Evolutionary conservation across 441 rosid genomes (phyloP).

Genomic region (Euphorbia schlechtendalii): DNA sequence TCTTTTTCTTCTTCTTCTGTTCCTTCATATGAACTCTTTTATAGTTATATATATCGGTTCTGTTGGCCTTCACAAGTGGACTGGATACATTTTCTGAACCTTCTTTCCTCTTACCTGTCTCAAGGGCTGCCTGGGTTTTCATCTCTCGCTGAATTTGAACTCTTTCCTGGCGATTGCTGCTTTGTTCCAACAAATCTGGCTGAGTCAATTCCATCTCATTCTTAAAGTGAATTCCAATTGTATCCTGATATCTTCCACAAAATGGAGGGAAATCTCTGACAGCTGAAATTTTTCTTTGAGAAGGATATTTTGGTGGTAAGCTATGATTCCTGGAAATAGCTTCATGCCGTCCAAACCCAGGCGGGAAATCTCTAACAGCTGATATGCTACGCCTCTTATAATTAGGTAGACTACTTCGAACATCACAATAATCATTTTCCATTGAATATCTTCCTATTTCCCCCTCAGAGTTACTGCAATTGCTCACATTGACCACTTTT

Average conservation of each 20-base stretch:
- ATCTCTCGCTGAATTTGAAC: conserved; percentile 14
- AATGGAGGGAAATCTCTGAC: conserved; percentile 36
- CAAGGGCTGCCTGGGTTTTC: conserved; percentile 6
- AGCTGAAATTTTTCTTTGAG: conserved; percentile 32
- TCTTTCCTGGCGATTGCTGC: conserved; percentile 8
- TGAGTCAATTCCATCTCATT: conserved; percentile 10
- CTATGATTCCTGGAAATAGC: conserved; percentile 12
- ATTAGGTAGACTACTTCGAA: conserved; percentile 14
- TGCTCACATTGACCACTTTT: conserved; percentile 25
- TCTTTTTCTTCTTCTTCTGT: conserved; percentile 8
- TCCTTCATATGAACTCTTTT: conserved; percentile 13
- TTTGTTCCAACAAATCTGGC: conserved; percentile 9
- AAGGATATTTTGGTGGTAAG: conserved; percentile 26
- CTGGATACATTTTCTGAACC: conserved; percentile 23
- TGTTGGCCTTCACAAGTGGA: conserved; percentile 17
- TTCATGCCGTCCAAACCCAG: conserved; percentile 40
- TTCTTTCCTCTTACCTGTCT: conserved; percentile 8
- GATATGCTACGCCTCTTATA: conserved; percentile 41
- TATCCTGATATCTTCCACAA: conserved; percentile 33
- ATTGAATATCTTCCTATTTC: conserved; percentile 14
- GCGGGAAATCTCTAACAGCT: conserved; percentile 54
- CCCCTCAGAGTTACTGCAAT: conserved; percentile 22
- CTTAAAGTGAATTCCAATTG: conserved; percentile 15
- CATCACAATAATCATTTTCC: conserved; percentile 26
- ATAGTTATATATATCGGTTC: conserved; percentile 26